Evolutionary conservation across 2,329 filamentous ascomycete genomes (phyloP), one percentile per base, ranked within the genome.

Genomic region (Arthrobotrys musiformis): DNA sequence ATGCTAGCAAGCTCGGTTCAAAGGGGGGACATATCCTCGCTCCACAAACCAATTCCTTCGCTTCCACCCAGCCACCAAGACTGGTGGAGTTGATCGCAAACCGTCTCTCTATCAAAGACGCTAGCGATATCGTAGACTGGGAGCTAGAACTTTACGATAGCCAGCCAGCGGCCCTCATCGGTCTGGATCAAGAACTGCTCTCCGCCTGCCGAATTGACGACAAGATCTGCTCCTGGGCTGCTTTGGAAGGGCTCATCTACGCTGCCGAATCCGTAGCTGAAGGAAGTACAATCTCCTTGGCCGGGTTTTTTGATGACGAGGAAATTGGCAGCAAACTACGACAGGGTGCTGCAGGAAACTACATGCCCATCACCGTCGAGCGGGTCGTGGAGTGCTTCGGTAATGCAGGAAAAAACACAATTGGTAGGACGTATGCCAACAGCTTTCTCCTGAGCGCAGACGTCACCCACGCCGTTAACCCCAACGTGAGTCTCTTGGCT

Each of bases 131-230:
- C 79, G 86, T 97, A 70, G 96, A 95, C 85, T 99, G 95, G 95
- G 95, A 99, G 82, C 89, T 98, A 40, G 95, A 99, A 85, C 90
- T 99, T 33, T 99, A 91, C 82, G 95, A 98, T 84, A 89, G 89
- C 2, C 93, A 97, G 83, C 92, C 94, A 7, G 94, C 94, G 0
- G 90, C 91, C 44, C 88, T 93, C 17, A 91, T 92, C 79, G 95
- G 95, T 11, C 84, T 99, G 70, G 92, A 97, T 81, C 93, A 91
- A 83, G 94, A 98, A 81, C 91, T 99, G 83, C 97, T 99, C 84
- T 97, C 94, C 79, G 94, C 93, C 7, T 94, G 94, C 73, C 91
- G 95, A 66, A 95, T 98, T 80, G 95, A 99, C 83, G 95, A 99
- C 85, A 98, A 97, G 86, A 90, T 99, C 54, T 98, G 95, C 87